Evolutionary conservation across 2,329 filamentous ascomycete species (phyloP).

Genomic region (Zopfia rhizophila): DNA sequence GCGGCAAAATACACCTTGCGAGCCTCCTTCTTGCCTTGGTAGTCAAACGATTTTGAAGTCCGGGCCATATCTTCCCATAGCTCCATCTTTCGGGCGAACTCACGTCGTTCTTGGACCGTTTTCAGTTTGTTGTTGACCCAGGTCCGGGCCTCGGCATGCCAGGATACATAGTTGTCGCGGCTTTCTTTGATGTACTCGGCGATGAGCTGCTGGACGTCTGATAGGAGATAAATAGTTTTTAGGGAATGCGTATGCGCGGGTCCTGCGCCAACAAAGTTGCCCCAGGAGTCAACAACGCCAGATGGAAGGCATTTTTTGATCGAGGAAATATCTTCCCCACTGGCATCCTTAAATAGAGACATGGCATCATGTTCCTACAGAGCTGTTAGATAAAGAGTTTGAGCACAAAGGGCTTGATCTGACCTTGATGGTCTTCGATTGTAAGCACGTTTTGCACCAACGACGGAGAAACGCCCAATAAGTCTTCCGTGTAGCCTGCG

Average conservation of each 20-base stretch:
- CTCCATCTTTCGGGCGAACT: constrained; percentile 50
- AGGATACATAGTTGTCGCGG: constrained; percentile 24
- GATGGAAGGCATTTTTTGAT: constrained; percentile 44
- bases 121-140: constrained; percentile 36
- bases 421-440: constrained; percentile 39
- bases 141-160: constrained; percentile 33
- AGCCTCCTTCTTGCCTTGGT: constrained; percentile 44
- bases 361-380: constrained; percentile 41
- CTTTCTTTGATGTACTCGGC: constrained; percentile 33
- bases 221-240: constrained; percentile 44
- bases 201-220: constrained; percentile 43
- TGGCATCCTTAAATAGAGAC: constrained; percentile 33
- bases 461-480: constrained; percentile 56
- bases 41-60: constrained; percentile 39
- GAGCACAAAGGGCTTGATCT: constrained; percentile 4
- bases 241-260: constrained; percentile 45
- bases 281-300: constrained; percentile 52
- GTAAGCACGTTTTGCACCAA: constrained; percentile 54
- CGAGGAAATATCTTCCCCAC: constrained; percentile 39
- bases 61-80: constrained; percentile 48
- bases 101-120: constrained; percentile 41
- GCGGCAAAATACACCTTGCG: constrained; percentile 49
- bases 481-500: constrained; percentile 51
- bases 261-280: constrained; percentile 50
- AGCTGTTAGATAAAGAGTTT: constrained; percentile 11